phyloP scores from a whole-genome alignment of 495 filamentous ascomycete genomes.

The Talaromyces ruber region DNA sequence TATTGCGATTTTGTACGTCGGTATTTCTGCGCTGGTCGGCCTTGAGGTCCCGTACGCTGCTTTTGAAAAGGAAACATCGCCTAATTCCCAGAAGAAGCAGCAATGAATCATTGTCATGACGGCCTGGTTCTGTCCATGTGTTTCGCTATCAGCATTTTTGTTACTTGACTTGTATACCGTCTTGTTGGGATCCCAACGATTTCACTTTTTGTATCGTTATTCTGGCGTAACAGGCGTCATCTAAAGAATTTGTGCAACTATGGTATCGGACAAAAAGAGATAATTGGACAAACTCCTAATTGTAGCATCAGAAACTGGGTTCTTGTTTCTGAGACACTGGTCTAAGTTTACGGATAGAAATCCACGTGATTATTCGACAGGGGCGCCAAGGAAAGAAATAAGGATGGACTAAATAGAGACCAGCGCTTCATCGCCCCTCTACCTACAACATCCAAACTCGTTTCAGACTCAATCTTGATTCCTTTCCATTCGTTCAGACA shows the following conservation, averaged over 20 bases:
- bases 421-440: neutral
- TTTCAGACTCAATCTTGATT: neutral
- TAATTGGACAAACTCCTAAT: neutral
- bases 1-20: conserved; percentile 67
- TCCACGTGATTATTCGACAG: neutral
- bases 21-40: conserved; percentile 63
- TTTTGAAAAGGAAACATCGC: conserved; percentile 93
- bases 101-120: conserved; percentile 18
- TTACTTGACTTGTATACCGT: neutral
- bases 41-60: conserved; percentile 85
- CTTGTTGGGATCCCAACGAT: neutral
- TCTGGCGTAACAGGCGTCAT: neutral
- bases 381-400: neutral
- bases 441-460: neutral
- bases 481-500: conserved; percentile 11
- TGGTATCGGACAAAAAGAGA: neutral
- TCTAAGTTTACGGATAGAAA: neutral
- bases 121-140: conserved; percentile 2
- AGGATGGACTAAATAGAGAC: neutral
- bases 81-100: conserved; percentile 78
- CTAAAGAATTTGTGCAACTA: neutral
- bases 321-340: neutral
- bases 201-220: neutral
- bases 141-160: neutral
- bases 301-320: neutral